phyloP scores from a whole-genome alignment of 352 stramenopile genomes.

The Phytophthora podocarpi region DNA sequence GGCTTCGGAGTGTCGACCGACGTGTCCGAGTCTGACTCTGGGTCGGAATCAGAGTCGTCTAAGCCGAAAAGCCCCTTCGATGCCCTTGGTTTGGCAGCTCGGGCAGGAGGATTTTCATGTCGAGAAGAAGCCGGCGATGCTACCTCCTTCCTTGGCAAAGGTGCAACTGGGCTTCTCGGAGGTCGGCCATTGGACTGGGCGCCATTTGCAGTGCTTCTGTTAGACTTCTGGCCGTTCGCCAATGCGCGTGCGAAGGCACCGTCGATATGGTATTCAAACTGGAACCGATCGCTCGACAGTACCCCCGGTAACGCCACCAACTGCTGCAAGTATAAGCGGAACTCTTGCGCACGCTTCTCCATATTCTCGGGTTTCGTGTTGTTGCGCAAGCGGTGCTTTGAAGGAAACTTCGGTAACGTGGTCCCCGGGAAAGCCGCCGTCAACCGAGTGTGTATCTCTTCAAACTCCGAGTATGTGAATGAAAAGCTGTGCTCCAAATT shows the following conservation, averaged over 20 bases:
- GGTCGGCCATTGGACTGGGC: slow-evolving; percentile 12
- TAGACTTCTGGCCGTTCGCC: slow-evolving; percentile 22
- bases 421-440: slow-evolving; percentile 30
- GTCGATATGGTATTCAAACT: slow-evolving; percentile 68
- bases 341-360: slow-evolving; percentile 83
- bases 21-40: slow-evolving; percentile 56
- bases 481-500: slow-evolving; percentile 59
- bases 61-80: slow-evolving; percentile 60
- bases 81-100: slow-evolving; percentile 19
- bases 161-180: slow-evolving; percentile 33
- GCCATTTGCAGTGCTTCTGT: slow-evolving; percentile 18
- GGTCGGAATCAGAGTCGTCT: slow-evolving; percentile 60
- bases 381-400: slow-evolving; percentile 77
- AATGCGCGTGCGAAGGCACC: slow-evolving; percentile 45
- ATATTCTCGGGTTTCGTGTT: slow-evolving; percentile 86
- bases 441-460: slow-evolving; percentile 69
- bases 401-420: slow-evolving; percentile 75
- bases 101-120: slow-evolving; percentile 11
- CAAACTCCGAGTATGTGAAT: slow-evolving; percentile 74
- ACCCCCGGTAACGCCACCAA: slow-evolving; percentile 56
- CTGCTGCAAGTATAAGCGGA: slow-evolving; percentile 75
- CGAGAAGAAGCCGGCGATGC: slow-evolving; percentile 18
- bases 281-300: slow-evolving; percentile 62
- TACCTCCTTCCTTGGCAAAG: slow-evolving; percentile 21
- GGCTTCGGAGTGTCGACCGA: slow-evolving; percentile 37